Base-by-base conservation (phyloP, 805 yeast species). In the Priceomyces haplophilus region DNA sequence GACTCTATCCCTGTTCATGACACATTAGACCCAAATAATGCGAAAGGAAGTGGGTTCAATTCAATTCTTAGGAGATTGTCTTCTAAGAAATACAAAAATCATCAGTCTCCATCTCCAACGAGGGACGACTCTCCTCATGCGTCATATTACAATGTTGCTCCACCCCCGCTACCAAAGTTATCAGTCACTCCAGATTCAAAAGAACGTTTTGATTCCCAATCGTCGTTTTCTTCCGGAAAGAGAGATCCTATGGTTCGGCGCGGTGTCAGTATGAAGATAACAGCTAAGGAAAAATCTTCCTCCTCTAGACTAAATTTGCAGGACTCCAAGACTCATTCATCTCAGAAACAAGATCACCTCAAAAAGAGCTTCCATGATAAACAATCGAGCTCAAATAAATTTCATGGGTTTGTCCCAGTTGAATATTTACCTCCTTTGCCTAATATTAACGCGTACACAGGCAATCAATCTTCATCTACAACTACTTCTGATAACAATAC, bases 191-290 rank as follows among this genome's bases (percentile, higher is more conserved):
- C 56, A 2, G 52, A 49, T 36, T 35, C 38, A 18, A 36, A 47
- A 6, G 50, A 47, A 16, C 24, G 35, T 2, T 34, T 46, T n/a
- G 47, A 56, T 3, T 50, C 53, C 11, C 46, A 47, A 24, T 34
- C 49, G 6, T 37, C 45, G 4, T 13, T 15, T 15, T 17, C 46
- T 19, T 33, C 38, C 13, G 21, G 23, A 6, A 54, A 50, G 42
- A 54, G 43, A n/a, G 75, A 70, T 41, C 73, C 73, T 32, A 51
- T 68, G 65, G 75, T 78, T 37, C 81, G 82, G 53, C 75, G 83
- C 52, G 82, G 81, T 49, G 82, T 79, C 7, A 75, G 81, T 54
- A 70, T 78, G 76, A 78, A 75, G 54, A 73, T 78, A n/a, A 78
- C 83, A 1, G 74, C 79, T 11, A 76, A 73, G 52, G 83, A 78